Evolutionary conservation across 371 early-diverging fungal species (phyloP).

Genomic region (Rhizopus delemar): DNA sequence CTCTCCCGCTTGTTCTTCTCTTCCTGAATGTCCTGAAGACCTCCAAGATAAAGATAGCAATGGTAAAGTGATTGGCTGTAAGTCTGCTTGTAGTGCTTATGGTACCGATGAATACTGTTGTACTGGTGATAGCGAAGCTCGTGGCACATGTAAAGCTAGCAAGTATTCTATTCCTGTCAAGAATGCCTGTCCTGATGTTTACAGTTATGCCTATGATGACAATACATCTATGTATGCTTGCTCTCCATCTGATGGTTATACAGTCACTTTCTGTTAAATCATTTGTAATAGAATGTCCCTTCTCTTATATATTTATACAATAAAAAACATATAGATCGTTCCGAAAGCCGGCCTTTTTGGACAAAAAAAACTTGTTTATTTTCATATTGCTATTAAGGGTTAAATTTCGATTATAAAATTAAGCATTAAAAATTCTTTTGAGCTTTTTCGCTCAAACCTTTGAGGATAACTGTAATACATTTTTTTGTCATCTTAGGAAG

Average conservation of each 20-base stretch:
- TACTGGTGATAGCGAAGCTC: slow-evolving; percentile 19
- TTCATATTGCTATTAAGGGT: too few relatives aligned
- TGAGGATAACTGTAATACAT: too few relatives aligned
- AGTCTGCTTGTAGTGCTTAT: slow-evolving; percentile 29
- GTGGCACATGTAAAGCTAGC: slow-evolving; percentile 21
- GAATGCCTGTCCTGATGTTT: slow-evolving; percentile 28
- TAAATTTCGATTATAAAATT: too few relatives aligned
- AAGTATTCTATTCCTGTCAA: slow-evolving; percentile 19
- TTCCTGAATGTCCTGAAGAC: slow-evolving; percentile 35
- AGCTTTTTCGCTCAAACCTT: too few relatives aligned
- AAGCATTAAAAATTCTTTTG: too few relatives aligned
- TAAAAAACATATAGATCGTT: neutral
- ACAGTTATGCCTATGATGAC: slow-evolving; percentile 27
- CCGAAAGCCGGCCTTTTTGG: neutral
- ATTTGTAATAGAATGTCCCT: neutral
- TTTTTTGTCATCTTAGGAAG: too few relatives aligned
- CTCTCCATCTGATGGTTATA: slow-evolving; percentile 22
- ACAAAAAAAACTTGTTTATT: too few relatives aligned
- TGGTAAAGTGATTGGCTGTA: slow-evolving; percentile 37
- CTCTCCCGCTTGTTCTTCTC: slow-evolving; percentile 26
- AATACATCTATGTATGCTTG: slow-evolving; percentile 34
- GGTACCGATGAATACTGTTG: slow-evolving; percentile 32
- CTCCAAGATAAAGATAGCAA: slow-evolving; percentile 29
- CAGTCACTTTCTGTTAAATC: slow-evolving; percentile 28
- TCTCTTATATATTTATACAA: neutral